A percentile compares a stretch with the other conserved stretches of the same genome.
These are phyloP conservation scores for Metschnikowia koreensis DNA, from an alignment of 805 yeast genomes.

Conservation along the genomic window DNA sequence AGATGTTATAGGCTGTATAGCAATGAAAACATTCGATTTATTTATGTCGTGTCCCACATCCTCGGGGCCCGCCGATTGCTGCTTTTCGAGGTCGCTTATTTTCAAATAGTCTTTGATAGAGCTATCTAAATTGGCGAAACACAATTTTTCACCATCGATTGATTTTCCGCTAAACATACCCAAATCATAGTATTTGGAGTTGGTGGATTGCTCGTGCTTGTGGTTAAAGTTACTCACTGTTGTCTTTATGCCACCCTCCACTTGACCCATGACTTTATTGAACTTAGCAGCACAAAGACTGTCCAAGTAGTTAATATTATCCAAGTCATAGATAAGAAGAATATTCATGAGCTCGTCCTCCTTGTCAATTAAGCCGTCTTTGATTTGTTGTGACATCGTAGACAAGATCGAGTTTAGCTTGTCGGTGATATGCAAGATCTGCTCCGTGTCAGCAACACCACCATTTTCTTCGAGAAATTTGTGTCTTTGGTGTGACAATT, in stretches of 20 bases:
- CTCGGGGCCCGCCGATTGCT: slow-evolving; percentile 23
- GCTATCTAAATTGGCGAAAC: slow-evolving; percentile 81
- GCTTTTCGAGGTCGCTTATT: slow-evolving; percentile 23
- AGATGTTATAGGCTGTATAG: slow-evolving; percentile 57
- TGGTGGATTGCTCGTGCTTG: slow-evolving; percentile 23
- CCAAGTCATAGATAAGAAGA: slow-evolving; percentile 61
- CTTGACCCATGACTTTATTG: slow-evolving; percentile 65
- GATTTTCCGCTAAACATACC: slow-evolving; percentile 73
- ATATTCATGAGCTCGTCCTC: slow-evolving; percentile 46
- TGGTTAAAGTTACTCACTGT: slow-evolving; percentile 51
- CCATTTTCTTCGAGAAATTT: slow-evolving; percentile 28
- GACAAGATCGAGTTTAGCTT: slow-evolving; percentile 32
- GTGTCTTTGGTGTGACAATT: slow-evolving; percentile 39
- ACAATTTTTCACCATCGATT: slow-evolving; percentile 83
- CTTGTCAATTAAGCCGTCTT: slow-evolving; percentile 56
- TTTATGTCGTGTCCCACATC: slow-evolving; percentile 22
- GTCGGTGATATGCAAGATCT: slow-evolving; percentile 27
- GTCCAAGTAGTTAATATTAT: slow-evolving; percentile 49
- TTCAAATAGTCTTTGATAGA: slow-evolving; percentile 48
- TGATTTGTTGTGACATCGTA: slow-evolving; percentile 41
- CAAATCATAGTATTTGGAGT: slow-evolving; percentile 43
- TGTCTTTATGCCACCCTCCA: slow-evolving; percentile 72
- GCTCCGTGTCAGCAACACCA: slow-evolving; percentile 25
- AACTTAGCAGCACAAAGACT: slow-evolving; percentile 52
- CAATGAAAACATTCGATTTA: slow-evolving; percentile 63